A percentile compares a stretch with the other conserved stretches of the same genome.
Conservation (phyloP, 345 rosid genomes). For the Euphorbia peplus region DNA sequence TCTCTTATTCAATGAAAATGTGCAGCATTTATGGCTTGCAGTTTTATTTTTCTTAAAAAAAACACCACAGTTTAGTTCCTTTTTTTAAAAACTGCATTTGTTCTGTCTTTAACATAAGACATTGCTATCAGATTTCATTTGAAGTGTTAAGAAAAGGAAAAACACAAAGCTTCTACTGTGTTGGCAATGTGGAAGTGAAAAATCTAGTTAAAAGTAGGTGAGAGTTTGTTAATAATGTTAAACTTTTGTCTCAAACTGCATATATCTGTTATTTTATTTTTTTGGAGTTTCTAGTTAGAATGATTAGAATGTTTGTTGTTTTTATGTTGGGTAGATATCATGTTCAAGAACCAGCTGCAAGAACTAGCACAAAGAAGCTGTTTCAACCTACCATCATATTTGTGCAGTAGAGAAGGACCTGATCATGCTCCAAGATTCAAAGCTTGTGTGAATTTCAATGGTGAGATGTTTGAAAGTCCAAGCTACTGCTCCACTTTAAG, state of each 20-base stretch:
- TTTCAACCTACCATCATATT: conserved; percentile 69
- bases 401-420: conserved; percentile 67
- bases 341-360: conserved; percentile 74
- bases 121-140: conserved; percentile 3
- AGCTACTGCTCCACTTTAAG: conserved; percentile 53
- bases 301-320: no score
- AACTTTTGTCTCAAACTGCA: conserved; percentile 12
- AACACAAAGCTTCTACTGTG: conserved; percentile 1
- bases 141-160: conserved; percentile 13
- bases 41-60: background rate
- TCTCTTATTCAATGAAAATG: conserved; percentile 11
- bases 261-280: background rate
- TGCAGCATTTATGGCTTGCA: background rate
- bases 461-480: conserved; percentile 65
- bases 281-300: no score
- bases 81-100: conserved; percentile 12
- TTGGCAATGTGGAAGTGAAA: conserved; percentile 29
- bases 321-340: conserved; percentile 26
- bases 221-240: conserved; percentile 19
- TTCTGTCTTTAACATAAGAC: background rate
- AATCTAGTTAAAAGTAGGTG: conserved; percentile 37
- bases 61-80: background rate
- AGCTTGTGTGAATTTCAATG: conserved; percentile 74
- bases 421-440: conserved; percentile 82
- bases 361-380: conserved; percentile 83